These are phyloP conservation scores for Backusella macrospora DNA, from an alignment of 192 early-diverging fungal species.

Conservation along the genomic window DNA sequence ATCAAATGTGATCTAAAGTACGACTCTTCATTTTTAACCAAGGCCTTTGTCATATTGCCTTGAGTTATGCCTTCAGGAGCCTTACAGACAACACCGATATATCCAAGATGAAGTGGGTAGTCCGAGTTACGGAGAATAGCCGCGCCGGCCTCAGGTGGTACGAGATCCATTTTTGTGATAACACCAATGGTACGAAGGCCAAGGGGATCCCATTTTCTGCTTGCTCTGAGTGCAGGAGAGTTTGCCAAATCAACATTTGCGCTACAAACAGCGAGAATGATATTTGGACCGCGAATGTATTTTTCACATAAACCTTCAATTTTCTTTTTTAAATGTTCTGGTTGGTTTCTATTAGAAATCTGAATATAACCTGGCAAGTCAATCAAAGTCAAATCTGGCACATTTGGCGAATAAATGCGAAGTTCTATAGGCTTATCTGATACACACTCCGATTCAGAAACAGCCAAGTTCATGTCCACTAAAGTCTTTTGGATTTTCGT, in stretches of 20 bases:
- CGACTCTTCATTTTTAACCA: constrained; percentile 58
- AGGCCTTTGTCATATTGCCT: constrained; percentile 54
- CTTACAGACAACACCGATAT: constrained; percentile 95
- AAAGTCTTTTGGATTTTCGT: constrained; percentile 89
- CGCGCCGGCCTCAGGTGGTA: constrained; percentile 77
- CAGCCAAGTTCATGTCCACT: constrained; percentile 93
- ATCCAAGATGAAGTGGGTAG: constrained; percentile 93
- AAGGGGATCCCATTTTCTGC: constrained; percentile 77
- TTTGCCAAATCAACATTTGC: constrained; percentile 89
- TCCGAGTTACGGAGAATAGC: constrained; percentile 87
- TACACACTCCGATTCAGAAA: constrained; percentile 89
- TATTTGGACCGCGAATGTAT: constrained; percentile 80
- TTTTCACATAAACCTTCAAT: constrained; percentile 85
- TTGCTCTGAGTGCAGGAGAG: constrained; percentile 79
- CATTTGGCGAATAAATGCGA: constrained; percentile 81
- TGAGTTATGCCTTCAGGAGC: constrained; percentile 39
- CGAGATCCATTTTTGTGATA: constrained; percentile 87
- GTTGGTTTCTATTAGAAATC: constrained; percentile 82
- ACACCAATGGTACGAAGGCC: constrained; percentile 84
- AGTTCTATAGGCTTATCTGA: constrained; percentile 84
- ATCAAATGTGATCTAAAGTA: constrained; percentile 57
- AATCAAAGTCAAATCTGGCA: constrained; percentile 83
- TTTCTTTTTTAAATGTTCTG: constrained; percentile 72
- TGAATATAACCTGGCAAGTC: constrained; percentile 89
- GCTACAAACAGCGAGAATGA: constrained; percentile 82